Evolutionary conservation across 441 rosid genomes (phyloP).

Genomic region (Aleurites moluccanus): DNA sequence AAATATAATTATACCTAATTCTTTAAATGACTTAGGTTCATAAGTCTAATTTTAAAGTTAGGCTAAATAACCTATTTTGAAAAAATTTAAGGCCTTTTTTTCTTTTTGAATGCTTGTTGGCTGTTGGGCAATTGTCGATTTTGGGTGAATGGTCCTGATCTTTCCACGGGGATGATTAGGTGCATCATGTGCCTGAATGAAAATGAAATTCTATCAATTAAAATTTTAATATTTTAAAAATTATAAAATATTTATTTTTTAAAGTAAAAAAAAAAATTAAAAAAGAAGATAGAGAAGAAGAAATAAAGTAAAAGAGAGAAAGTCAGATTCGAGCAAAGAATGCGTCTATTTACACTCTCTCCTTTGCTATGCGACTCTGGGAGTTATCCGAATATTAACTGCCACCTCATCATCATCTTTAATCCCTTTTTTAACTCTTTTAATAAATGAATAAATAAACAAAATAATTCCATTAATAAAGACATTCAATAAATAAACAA

Average conservation of each 20-base stretch:
- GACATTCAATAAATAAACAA: too few species aligned
- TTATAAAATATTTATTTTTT: too few species aligned
- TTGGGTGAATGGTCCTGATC: conserved; percentile 22
- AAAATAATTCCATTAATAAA: too few species aligned
- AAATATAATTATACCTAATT: too few species aligned
- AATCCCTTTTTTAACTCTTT: background rate
- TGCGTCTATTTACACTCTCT: conserved; percentile 22
- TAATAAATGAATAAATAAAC: background rate
- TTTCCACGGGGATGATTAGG: background rate
- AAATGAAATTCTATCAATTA: conserved; percentile 12
- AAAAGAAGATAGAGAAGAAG: background rate
- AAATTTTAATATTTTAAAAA: too few species aligned
- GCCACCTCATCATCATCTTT: conserved; percentile 17
- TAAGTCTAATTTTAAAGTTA: too few species aligned
- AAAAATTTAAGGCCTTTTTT: too few species aligned
- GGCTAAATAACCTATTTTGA: too few species aligned
- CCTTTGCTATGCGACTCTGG: background rate
- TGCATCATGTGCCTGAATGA: background rate
- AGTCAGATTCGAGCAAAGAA: conserved; percentile 6
- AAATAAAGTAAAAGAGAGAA: background rate
- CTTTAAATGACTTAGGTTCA: too few species aligned
- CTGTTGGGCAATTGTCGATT: background rate
- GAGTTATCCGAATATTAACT: conserved; percentile 16
- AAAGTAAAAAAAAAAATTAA: background rate
- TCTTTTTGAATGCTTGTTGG: background rate